Evolutionary conservation across 306 rosid species (phyloP).

Genomic region (Parietaria judaica): DNA sequence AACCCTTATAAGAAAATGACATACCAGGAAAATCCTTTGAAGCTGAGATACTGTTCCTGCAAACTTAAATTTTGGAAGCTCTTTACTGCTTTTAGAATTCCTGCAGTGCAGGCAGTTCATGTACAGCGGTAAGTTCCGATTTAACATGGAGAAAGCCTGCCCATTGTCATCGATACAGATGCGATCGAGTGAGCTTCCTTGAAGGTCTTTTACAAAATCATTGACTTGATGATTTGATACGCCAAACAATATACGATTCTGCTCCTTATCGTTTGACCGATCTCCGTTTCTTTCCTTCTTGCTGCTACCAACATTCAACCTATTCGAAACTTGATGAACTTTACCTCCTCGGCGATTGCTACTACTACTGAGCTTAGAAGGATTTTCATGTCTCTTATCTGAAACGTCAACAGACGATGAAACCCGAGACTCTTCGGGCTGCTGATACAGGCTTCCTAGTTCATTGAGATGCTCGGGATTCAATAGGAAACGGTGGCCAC

Average conservation of each 20-base stretch:
- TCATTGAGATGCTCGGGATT: constrained; percentile 63
- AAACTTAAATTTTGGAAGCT: constrained; percentile 51
- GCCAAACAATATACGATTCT: constrained; percentile 32
- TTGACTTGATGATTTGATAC: constrained; percentile 23
- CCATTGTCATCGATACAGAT: constrained; percentile 45
- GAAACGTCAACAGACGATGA: constrained; percentile 33
- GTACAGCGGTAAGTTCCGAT: constrained; percentile 68
- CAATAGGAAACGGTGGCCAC: constrained; percentile 85
- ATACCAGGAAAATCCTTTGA: constrained; percentile 79
- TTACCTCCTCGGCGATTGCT: constrained; percentile 39
- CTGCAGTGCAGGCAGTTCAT: constrained; percentile 86
- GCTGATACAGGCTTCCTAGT: constrained; percentile 51
- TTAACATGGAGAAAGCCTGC: constrained; percentile 61
- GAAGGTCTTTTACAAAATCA: constrained; percentile 34
- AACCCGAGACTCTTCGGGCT: constrained; percentile 46
- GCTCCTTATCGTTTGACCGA: constrained; percentile 45
- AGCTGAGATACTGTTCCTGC: constrained; percentile 84
- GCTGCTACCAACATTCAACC: constrained; percentile 28
- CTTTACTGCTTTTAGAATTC: constrained; percentile 49
- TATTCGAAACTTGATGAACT: constrained; percentile 41
- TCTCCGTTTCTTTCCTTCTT: constrained; percentile 42
- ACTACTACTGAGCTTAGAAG: constrained; percentile 32
- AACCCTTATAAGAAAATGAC: not conserved
- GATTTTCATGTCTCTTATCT: constrained; percentile 29
- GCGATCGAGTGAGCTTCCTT: constrained; percentile 38